Base-by-base conservation (phyloP, 2,329 filamentous ascomycete genomes). In the Ceratocystis smalleyi region DNA sequence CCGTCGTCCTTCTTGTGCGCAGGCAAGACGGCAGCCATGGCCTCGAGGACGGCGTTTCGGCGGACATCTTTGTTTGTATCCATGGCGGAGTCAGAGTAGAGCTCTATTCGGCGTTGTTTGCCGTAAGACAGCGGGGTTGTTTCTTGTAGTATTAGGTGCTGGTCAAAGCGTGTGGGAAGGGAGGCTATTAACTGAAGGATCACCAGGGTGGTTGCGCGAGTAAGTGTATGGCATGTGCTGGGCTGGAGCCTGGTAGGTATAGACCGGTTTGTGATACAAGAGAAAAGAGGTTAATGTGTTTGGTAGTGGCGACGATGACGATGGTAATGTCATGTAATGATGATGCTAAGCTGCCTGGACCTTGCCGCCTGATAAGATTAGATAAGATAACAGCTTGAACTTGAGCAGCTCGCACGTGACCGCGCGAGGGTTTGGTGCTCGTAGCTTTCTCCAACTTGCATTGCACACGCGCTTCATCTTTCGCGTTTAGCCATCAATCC, bases 11-110 rank as follows among this genome's bases (percentile, higher is more conserved):
- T 71, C 0, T 74, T 68, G 68, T 83, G 81, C 1, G 78, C 80
- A 8, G 83, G 81, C 63, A 86, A 73, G 35, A 82, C 82, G 55
- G 83, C 78, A 65, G 80, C 79, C 82, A 86, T 85, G 69, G 74
- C 74, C 69, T 76, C 74, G 40, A 84, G 73, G 67, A 85, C 73
- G 68, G 76, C 75, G 67, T 75, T 73, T 45, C 75, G 71, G 66
- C 72, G 74, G 60, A 79, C 73, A 5, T 77, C 76, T 63, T 77
- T 72, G 12, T 69, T 59, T 65, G 66, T 67, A 8, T 60, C 40
- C 64, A 49, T 64, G 27, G 17, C 54, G 15, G 43, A 47, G 45
- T 49, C 10, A 35, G 32, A 19, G 19, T 19, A 45, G 47, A 19
- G 45, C 6, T 54, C 54, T 57, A 7, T 35, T 57, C 12, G 12